Evolutionary conservation across 192 early-diverging fungal species (phyloP), one percentile per base, ranked within the genome.

Genomic region (Endogone sp.): DNA sequence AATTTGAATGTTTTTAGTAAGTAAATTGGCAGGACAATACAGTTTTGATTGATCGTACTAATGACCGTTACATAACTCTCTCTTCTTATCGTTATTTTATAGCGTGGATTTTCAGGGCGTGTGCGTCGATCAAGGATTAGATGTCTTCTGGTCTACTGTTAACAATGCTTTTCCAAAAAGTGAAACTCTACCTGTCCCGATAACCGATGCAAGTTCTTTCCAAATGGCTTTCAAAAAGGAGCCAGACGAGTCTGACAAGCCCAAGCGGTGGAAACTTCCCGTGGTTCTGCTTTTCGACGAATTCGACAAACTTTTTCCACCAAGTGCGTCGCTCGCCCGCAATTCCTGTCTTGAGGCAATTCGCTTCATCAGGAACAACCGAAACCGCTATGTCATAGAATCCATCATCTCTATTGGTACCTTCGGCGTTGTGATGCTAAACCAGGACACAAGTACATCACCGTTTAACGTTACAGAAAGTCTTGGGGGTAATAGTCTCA

Each of bases 271-370:
- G 68, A 31, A n/a, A 27, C 37, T 2, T 55, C 21, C 3, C 29
- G 26, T 57, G 56, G 69, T 64, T 31, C 23, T 71, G 29, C 13
- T 71, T 28, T 23, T 69, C 32, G 68, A 69, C 29, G 60, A 61
- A 21, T 62, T 69, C 28, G 29, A 62, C 24, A 23, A 2, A 29
- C 58, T 66, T 10, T 66, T 60, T 60, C 37, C 37, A 44, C 37
- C 37, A 44, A 3, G 1, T 28, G 61, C 61, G 4, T 63, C 22
- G 8, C 28, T 55, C 44, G 68, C 63, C 56, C 27, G 23, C 4
- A 56, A 29, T 16, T 70, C 68, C 26, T 68, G 66, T 30, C 57
- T 68, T n/a, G 29, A 3, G 3, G 57, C 68, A 56, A 44, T 70
- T 61, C 68, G 37, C 63, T 56, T 29, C 61, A 70, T 70, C 30